A percentile compares a stretch with the other conserved stretches of the same genome.
These are phyloP conservation scores for Xylariaceae sp. DNA, from an alignment of 2,329 filamentous ascomycete species.

Conservation along the genomic window DNA sequence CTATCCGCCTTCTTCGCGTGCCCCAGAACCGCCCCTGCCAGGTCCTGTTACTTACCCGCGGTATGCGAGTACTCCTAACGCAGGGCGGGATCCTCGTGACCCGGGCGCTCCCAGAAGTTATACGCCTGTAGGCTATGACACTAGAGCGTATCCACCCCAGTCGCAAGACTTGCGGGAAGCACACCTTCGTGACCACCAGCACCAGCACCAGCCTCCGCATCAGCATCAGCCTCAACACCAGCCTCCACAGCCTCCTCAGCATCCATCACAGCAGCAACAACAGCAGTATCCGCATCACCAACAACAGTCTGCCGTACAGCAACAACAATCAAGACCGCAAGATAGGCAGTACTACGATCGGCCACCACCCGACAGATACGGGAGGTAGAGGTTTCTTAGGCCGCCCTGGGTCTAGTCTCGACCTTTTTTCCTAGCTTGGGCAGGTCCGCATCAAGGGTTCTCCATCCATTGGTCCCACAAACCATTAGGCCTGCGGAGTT, in stretches of 20 bases:
- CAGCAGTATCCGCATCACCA: slow-evolving; percentile 31
- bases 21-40: slow-evolving; percentile 39
- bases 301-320: slow-evolving; percentile 30
- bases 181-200: slow-evolving; percentile 35
- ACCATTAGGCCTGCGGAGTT: too few relatives aligned
- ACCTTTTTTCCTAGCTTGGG: not conserved
- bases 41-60: slow-evolving; percentile 36
- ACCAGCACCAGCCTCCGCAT: slow-evolving; percentile 31
- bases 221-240: slow-evolving; percentile 28
- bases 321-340: slow-evolving; percentile 39
- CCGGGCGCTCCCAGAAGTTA: slow-evolving; percentile 41
- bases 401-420: not conserved
- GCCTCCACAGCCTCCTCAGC: slow-evolving; percentile 34
- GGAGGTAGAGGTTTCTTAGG: slow-evolving; percentile 29
- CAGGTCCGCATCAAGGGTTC: not conserved
- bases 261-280: not conserved
- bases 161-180: slow-evolving; percentile 33
- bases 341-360: slow-evolving; percentile 38
- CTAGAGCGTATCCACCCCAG: slow-evolving; percentile 35
- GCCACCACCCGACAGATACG: slow-evolving; percentile 39
- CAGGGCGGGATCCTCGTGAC: slow-evolving; percentile 37
- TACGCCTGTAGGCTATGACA: slow-evolving; percentile 41
- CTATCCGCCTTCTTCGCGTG: slow-evolving; percentile 37
- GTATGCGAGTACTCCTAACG: slow-evolving; percentile 40
- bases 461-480: not conserved